Base-by-base conservation (phyloP, 352 stramenopile species). In the Pythium aquatile region DNA sequence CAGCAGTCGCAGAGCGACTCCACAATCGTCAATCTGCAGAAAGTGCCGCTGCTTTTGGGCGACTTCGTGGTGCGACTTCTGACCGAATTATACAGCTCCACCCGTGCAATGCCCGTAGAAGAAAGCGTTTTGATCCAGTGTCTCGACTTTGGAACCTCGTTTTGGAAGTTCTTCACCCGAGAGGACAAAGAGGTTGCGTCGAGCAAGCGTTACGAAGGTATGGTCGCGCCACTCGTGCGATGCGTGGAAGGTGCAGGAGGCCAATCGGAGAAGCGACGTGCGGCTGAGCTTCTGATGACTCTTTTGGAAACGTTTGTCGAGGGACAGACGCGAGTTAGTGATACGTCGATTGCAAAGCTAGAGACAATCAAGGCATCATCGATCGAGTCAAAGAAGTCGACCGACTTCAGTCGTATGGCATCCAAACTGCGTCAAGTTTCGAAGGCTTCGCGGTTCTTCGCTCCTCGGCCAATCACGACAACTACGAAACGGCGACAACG, bases 81-180 rank as follows among this genome's bases (percentile, higher is more conserved):
- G n/a, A 69, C 73, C 8, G 63, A 66, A 35, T 40, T 94, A 17
- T 90, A 91, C 40, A 54, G 72, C 28, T 48, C 71, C 2, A 70
- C 58, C 46, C 57, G 52, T 8, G 56, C 47, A 61, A 47, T 61
- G 2, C 59, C 24, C 64, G 47, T 66, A 0, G 78, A 86, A 30
- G 83, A 93, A 59, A 28, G 71, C 5, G 78, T 80, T 37, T 60
- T 80, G 42, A 79, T 88, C 13, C 83, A 86, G 32, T 85, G 77
- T 67, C 73, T 93, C 26, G 85, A 91, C 51, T 91, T 93, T 63
- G 81, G 76, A 35, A 73, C 88, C 9, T 69, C 71, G 17, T 92
- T 92, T 49, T 93, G 85, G 85, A 76, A 75, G 55, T 93, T 93
- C 52, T 89, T 83, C 74, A 65, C 61, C 6, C 75, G 68, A 46